Evolutionary conservation across 164 flowering plant species (phyloP).

Genomic region (Vitis rupestris): DNA sequence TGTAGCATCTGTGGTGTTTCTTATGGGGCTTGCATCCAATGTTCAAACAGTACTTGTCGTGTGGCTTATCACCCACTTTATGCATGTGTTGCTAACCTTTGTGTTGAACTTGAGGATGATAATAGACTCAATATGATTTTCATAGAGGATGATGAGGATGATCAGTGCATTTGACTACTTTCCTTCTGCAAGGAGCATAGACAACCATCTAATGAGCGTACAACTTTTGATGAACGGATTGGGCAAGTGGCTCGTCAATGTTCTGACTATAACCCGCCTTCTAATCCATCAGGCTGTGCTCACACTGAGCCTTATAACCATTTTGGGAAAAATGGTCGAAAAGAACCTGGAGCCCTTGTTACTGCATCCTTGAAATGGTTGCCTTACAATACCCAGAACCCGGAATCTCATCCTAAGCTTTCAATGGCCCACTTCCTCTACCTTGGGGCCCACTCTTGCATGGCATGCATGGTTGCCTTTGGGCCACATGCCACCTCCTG

Average conservation of each 20-base stretch:
- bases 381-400: background rate
- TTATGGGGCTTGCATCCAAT: no score
- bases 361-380: conserved; percentile 85
- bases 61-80: conserved; percentile 99
- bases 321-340: conserved; percentile 78
- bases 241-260: conserved; percentile 30
- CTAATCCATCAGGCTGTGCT: conserved; percentile 93
- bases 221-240: conserved; percentile 41
- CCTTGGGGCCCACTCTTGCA: no score
- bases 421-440: no score
- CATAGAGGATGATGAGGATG: no score
- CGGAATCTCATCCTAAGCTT: no score
- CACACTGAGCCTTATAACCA: conserved; percentile 17
- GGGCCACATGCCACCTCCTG: no score
- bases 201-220: conserved; percentile 56
- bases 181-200: no score
- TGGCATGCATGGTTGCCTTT: no score
- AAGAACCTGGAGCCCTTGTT: conserved; percentile 88
- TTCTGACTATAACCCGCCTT: conserved; percentile 62
- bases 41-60: conserved; percentile 64
- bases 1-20: no score
- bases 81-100: conserved; percentile 97
- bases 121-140: conserved; percentile 19
- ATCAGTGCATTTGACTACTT: no score
- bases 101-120: conserved; percentile 97